Percentiles rank a stretch among this genome's conserved stretches.
Evolutionary conservation across 192 early-diverging fungal species (phyloP).

Genomic region (Chytriomyces sp.): DNA sequence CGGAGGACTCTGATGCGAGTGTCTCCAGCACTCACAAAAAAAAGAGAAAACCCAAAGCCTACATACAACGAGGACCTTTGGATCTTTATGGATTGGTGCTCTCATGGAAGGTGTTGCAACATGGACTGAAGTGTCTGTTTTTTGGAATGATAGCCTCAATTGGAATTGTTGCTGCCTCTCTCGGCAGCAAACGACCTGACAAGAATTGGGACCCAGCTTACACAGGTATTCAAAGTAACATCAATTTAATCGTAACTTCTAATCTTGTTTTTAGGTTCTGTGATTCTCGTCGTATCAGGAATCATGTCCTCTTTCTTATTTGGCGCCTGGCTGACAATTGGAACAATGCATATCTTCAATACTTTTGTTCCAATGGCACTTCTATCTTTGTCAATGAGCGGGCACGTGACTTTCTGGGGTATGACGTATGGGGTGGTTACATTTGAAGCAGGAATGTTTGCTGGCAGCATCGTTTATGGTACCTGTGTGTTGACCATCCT

Average conservation of each 20-base stretch:
- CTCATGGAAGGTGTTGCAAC: constrained; percentile 16
- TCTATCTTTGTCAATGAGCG: constrained; percentile 11
- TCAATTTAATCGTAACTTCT: not conserved
- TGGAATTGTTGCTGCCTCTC: constrained; percentile 1
- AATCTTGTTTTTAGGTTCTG: not conserved
- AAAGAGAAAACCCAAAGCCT: no score
- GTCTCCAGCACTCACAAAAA: no score
- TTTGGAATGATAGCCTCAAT: constrained; percentile 7
- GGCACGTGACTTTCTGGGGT: constrained; percentile 26
- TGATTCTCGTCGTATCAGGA: not conserved
- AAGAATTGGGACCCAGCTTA: not conserved
- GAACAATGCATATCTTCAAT: not conserved
- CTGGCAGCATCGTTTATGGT: not conserved
- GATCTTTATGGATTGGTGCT: no score
- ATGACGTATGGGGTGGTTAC: constrained; percentile 4
- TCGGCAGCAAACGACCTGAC: not conserved
- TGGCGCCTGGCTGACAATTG: not conserved
- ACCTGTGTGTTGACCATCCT: not conserved
- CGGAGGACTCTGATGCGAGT: no score
- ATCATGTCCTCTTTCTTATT: not conserved
- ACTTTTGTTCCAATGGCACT: not conserved
- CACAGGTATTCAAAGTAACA: not conserved
- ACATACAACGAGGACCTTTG: no score
- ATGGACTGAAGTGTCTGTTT: not conserved
- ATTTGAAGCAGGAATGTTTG: constrained; percentile 18